Percentiles rank a stretch among this genome's conserved stretches.
These are phyloP conservation scores for Euclidium syriacum DNA, from an alignment of 345 rosid species.

Conservation along the genomic window DNA sequence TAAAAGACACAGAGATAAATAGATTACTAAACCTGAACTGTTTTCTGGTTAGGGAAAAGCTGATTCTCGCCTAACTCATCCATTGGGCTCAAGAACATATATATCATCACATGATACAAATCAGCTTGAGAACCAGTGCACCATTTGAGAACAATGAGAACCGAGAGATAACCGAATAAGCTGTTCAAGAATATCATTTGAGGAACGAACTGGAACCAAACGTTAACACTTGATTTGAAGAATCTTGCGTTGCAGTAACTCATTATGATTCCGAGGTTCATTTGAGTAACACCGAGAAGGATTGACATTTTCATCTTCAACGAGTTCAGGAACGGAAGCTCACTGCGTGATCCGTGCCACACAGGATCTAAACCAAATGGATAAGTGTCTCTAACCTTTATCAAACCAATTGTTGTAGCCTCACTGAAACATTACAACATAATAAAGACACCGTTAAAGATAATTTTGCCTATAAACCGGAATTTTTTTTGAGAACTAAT, in stretches of 20 bases:
- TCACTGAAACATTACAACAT: constrained; percentile 48
- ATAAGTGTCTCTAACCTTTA: constrained; percentile 69
- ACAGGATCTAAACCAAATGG: constrained; percentile 96
- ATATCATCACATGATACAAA: constrained; percentile 83
- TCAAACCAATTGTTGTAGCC: constrained; percentile 76
- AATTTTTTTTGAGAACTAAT: background rate
- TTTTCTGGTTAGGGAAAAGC: constrained; percentile 75
- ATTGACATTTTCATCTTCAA: constrained; percentile 99
- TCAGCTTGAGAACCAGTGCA: constrained; percentile 90
- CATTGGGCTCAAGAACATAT: constrained; percentile 96
- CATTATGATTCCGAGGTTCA: constrained; percentile 94
- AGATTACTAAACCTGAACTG: constrained; percentile 56
- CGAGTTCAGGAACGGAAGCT: constrained; percentile 89
- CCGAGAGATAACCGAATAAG: constrained; percentile 86
- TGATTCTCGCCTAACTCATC: constrained; percentile 90
- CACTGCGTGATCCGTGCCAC: constrained; percentile 92
- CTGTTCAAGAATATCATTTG: constrained; percentile 88
- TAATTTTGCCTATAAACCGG: too few relatives aligned
- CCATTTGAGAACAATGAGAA: constrained; percentile 85
- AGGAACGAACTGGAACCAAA: constrained; percentile 93
- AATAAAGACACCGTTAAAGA: background rate
- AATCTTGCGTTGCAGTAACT: constrained; percentile 85
- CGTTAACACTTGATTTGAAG: constrained; percentile 51
- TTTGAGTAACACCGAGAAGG: constrained; percentile 92
- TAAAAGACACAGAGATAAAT: background rate